phyloP scores from a whole-genome alignment of 805 yeast genomes.

The Candida loeiensis region DNA sequence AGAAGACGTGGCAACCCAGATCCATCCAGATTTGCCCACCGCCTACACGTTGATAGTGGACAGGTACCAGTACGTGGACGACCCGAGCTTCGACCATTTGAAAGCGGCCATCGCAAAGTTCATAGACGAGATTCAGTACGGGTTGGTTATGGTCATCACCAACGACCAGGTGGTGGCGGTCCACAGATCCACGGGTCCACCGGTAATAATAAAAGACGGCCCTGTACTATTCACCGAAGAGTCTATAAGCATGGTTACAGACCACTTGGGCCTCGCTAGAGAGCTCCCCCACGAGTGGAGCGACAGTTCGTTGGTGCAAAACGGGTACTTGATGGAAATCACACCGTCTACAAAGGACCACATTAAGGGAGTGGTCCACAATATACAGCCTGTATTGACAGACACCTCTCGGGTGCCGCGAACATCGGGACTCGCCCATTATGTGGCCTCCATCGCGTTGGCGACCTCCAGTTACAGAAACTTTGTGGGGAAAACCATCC shows the following conservation, averaged over 20 bases:
- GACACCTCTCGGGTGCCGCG: slow-evolving; percentile 30
- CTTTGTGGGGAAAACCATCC: slow-evolving; percentile 24
- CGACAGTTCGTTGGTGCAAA: slow-evolving; percentile 11
- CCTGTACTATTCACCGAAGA: background rate
- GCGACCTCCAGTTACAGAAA: slow-evolving; percentile 17
- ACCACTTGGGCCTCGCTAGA: slow-evolving; percentile 4
- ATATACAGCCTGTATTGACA: slow-evolving; percentile 23
- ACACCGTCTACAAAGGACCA: slow-evolving; percentile 5
- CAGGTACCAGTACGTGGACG: slow-evolving; percentile 22
- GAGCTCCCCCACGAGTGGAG: slow-evolving; percentile 9
- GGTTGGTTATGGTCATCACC: slow-evolving; percentile 24
- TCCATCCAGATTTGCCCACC: slow-evolving; percentile 8
- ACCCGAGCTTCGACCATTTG: slow-evolving; percentile 14
- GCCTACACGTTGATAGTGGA: slow-evolving; percentile 28
- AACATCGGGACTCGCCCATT: slow-evolving; percentile 34
- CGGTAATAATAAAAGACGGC: no score
- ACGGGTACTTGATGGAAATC: slow-evolving; percentile 11
- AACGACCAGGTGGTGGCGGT: slow-evolving; percentile 26
- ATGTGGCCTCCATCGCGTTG: slow-evolving; percentile 22
- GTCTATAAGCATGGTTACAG: slow-evolving; percentile 7
- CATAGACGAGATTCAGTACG: slow-evolving; percentile 14
- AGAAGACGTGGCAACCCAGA: slow-evolving; percentile 18
- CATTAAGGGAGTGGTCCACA: slow-evolving; percentile 12
- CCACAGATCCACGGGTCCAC: slow-evolving; percentile 14
- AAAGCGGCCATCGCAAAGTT: slow-evolving; percentile 10